Conservation (phyloP, 805 yeast genomes). For the Candida glaebosa region DNA sequence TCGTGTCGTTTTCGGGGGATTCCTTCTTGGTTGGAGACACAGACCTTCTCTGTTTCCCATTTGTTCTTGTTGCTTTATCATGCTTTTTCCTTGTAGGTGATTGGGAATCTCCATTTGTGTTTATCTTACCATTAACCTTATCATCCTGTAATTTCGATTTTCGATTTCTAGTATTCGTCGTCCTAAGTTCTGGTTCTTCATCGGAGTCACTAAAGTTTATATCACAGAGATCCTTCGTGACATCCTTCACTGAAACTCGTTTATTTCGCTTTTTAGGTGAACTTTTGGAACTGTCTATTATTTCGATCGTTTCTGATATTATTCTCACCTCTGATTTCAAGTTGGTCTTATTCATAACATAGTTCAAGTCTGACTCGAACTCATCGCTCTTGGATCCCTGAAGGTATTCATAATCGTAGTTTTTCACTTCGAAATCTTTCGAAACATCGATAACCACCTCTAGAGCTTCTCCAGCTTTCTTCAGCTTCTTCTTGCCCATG, state of each 20-base stretch:
- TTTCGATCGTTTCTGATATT: not conserved
- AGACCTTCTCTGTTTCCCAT: no score
- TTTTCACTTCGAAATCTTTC: conserved; percentile 5
- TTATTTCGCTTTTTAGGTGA: conserved; percentile 5
- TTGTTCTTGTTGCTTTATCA: not conserved
- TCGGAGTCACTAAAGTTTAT: conserved; percentile 23
- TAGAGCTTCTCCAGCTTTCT: not conserved
- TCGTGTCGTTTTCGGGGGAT: not conserved
- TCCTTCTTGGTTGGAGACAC: no score
- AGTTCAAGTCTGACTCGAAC: conserved; percentile 30
- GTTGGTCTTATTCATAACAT: conserved; percentile 17
- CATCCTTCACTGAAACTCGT: conserved; percentile 17
- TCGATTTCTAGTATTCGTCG: not conserved
- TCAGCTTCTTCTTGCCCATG: not conserved
- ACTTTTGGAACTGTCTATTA: not conserved
- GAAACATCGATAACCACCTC: not conserved
- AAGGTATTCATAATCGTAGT: conserved; percentile 2
- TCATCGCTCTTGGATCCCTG: conserved; percentile 3
- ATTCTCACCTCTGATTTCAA: not conserved
- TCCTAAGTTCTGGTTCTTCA: conserved; percentile 15
- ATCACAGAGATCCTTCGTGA: conserved; percentile 25
- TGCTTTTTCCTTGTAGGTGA: not conserved
- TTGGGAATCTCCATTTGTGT: not conserved
- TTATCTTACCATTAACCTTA: not conserved
- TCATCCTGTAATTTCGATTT: not conserved